Conservation (phyloP, 1,284 basidiomycete species). For the Ustilago crameri region DNA sequence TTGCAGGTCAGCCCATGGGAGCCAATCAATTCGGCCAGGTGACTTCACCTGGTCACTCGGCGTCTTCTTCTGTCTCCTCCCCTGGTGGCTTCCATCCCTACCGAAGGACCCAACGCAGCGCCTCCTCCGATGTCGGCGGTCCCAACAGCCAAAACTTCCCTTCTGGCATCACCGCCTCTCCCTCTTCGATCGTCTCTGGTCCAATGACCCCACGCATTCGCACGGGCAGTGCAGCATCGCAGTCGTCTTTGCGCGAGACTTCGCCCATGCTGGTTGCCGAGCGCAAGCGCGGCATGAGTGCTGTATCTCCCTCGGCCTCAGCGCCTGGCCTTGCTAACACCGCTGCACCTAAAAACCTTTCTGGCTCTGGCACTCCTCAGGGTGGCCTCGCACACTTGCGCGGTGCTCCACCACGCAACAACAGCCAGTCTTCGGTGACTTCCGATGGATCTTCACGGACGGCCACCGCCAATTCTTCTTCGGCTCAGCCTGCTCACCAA, state of each 20-base stretch:
- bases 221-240: slow-evolving; percentile 48
- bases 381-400: slow-evolving; percentile 45
- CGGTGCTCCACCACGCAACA: slow-evolving; percentile 39
- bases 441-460: slow-evolving; percentile 34
- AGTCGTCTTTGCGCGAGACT: slow-evolving; percentile 39
- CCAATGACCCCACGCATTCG: slow-evolving; percentile 35
- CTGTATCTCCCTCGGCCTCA: slow-evolving; percentile 21
- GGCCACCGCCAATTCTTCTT: slow-evolving; percentile 13
- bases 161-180: slow-evolving; percentile 9
- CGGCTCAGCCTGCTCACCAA: slow-evolving; percentile 20
- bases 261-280: slow-evolving; percentile 46
- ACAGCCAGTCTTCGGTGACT: slow-evolving; percentile 40
- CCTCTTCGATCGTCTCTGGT: slow-evolving; percentile 3
- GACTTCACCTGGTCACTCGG: slow-evolving; percentile 25
- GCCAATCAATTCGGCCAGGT: slow-evolving; percentile 30
- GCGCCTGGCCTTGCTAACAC: slow-evolving; percentile 16
- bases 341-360: slow-evolving; percentile 9
- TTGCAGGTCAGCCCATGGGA: slow-evolving; percentile 26
- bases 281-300: slow-evolving; percentile 31
- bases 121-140: slow-evolving; percentile 48
- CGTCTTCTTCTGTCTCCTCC: slow-evolving; percentile 40
- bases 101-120: slow-evolving; percentile 47
- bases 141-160: slow-evolving; percentile 28
- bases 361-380: slow-evolving; percentile 29
- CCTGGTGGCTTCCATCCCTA: slow-evolving; percentile 60